Evolutionary conservation across 2,329 filamentous ascomycete genomes (phyloP).

Genomic region (Purpureocillium takamizusanense): DNA sequence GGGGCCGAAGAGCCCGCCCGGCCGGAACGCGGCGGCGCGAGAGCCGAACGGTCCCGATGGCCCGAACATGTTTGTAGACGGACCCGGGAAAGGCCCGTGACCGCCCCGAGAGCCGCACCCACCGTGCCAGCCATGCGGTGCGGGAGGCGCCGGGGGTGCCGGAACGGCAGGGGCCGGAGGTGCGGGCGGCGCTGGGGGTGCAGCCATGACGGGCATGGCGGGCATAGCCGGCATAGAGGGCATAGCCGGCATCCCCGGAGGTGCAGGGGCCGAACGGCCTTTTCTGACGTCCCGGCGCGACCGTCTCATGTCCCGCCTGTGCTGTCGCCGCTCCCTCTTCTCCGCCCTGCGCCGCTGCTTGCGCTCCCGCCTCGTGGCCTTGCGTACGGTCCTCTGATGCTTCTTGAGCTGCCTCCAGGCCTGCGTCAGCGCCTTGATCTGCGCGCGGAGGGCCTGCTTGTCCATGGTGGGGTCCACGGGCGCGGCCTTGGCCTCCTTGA

Average conservation of each 20-base stretch:
- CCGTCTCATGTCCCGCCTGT: constrained; percentile 18
- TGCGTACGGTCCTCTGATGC: constrained; percentile 19
- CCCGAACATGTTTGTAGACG: no score
- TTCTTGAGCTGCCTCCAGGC: constrained; percentile 29
- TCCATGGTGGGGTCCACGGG: constrained; percentile 7
- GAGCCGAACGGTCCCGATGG: no score
- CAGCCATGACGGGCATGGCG: constrained; percentile 2
- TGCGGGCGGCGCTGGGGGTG: background rate
- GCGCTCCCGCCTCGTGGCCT: constrained; percentile 20
- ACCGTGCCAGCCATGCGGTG: background rate
- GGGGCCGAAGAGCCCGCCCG: background rate
- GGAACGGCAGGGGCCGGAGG: constrained; percentile 4
- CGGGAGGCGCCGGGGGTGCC: background rate
- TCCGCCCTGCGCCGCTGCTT: constrained; percentile 19
- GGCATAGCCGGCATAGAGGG: constrained; percentile 2
- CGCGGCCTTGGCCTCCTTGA: constrained; percentile 28
- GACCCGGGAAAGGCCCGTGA: no score
- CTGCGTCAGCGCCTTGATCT: constrained; percentile 34
- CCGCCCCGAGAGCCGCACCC: no score
- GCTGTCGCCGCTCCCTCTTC: constrained; percentile 21
- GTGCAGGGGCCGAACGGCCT: constrained; percentile 3
- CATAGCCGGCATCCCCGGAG: constrained; percentile 1
- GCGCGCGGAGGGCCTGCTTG: constrained; percentile 25
- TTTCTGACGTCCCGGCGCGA: constrained; percentile 20
- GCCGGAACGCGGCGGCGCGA: no score